Evolutionary conservation across 2,329 filamentous ascomycete genomes (phyloP), one percentile per base, ranked within the genome.

Genomic region (Ceratocystis eucalypticola): DNA sequence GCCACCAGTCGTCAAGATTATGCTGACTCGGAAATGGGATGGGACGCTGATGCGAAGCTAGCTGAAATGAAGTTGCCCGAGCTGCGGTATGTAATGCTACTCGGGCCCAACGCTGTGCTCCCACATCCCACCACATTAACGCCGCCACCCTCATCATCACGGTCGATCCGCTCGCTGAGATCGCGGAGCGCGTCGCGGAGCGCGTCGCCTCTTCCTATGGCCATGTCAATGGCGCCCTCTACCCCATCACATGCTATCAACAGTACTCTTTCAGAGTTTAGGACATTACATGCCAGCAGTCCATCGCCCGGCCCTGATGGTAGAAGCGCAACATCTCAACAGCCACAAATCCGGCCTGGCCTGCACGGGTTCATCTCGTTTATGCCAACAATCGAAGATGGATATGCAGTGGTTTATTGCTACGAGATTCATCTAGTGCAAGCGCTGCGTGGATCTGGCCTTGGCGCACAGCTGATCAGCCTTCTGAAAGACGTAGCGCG

Each of bases 391-490:
- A 82, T 82, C 71, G 87, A 90, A 72, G 83, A 86, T 69, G 80
- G 80, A 1, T 76, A 83, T 67, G 78, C 84, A 0, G 88, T 91
- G 1, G 72, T 91, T 22, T 93, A 91, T 74, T 86, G 88, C 73
- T 93, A 91, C 73, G 88, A 93, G 75, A 84, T 93, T 45, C 88
- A 93, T 72, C 79, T 92, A 2, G 74, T 77, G 46, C 75, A 79
- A 1, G 74, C 77, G 1, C 73, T 88, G 3, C 81, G 83, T 70
- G 80, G 85, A 76, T 83, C 82, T 15, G 87, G 88, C 0, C 75
- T 92, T 1, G 87, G 85, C 1, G 77, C 72, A 12, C 75, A 79
- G 12, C 77, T 92, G 48, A 83, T 92, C 77, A 71, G 74, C 1
- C 75, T 83, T 67, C 79, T 84, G 6, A 79, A 81, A 61, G 72